Percentiles rank a stretch among this genome's conserved stretches.
Conservation (phyloP, 441 rosid genomes). For the Bocquillonia castaneifolia region DNA sequence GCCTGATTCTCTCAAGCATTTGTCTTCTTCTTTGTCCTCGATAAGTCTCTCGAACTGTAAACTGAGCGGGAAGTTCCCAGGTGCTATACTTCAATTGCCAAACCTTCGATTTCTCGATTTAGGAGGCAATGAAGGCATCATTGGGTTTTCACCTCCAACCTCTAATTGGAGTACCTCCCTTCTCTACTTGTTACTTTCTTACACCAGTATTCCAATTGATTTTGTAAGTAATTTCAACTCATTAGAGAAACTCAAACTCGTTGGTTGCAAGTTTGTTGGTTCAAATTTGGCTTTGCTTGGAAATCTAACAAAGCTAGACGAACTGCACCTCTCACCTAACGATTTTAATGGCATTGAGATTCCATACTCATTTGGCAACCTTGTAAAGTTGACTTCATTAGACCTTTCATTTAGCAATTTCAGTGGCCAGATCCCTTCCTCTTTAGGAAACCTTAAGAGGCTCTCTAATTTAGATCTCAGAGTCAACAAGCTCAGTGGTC, state of each 20-base stretch:
- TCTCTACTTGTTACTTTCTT: too few species aligned
- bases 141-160: not conserved
- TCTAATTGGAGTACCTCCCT: too few species aligned
- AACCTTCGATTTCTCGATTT: not conserved
- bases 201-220: too few species aligned
- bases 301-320: not conserved
- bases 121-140: not conserved
- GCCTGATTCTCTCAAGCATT: not conserved
- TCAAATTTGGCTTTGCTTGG: not conserved
- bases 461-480: too few species aligned
- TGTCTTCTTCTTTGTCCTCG: not conserved
- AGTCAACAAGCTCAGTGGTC: too few species aligned
- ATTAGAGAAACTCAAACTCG: not conserved
- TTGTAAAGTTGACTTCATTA: too few species aligned
- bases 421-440: not conserved
- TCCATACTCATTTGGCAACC: too few species aligned
- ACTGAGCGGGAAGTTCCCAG: not conserved
- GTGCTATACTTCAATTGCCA: not conserved
- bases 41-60: not conserved
- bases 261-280: not conserved
- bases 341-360: too few species aligned
- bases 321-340: not conserved
- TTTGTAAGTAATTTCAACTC: slow-evolving; percentile 5
- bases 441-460: too few species aligned
- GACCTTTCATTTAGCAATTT: too few species aligned